A percentile compares a stretch with the other conserved stretches of the same genome.
phyloP scores from a whole-genome alignment of 257 asterid species.

The Solanum lycopersicoides region DNA sequence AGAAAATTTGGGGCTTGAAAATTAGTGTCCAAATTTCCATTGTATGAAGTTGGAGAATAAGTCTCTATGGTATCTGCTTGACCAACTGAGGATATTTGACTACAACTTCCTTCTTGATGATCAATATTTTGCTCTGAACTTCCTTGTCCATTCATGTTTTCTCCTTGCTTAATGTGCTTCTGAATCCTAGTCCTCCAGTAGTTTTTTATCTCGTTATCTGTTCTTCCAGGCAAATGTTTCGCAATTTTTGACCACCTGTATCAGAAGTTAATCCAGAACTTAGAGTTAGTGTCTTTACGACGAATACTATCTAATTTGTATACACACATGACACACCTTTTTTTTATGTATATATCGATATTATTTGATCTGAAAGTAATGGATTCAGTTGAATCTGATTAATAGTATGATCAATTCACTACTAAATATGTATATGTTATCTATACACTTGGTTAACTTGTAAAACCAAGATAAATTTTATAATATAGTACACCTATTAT shows the following conservation, averaged over 20 bases:
- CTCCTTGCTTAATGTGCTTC: constrained; percentile 47
- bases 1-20: constrained; percentile 37
- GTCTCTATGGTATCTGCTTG: constrained; percentile 45
- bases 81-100: constrained; percentile 31
- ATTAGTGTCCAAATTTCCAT: constrained; percentile 25
- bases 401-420: background rate
- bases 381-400: background rate
- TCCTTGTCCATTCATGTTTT: constrained; percentile 14
- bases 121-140: constrained; percentile 26
- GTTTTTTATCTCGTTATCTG: constrained; percentile 87
- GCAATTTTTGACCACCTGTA: constrained; percentile 95
- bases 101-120: constrained; percentile 42
- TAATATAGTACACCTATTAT: background rate
- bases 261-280: fast-evolving
- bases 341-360: background rate
- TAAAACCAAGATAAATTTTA: background rate
- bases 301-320: background rate
- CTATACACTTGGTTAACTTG: background rate
- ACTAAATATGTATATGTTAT: background rate
- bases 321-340: background rate
- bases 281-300: background rate
- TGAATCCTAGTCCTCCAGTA: constrained; percentile 92
- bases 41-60: constrained; percentile 51
- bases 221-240: constrained; percentile 84
- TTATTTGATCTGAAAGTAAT: background rate